Conservation (phyloP, 2,329 filamentous ascomycete genomes). For the Thelonectria rubi region DNA sequence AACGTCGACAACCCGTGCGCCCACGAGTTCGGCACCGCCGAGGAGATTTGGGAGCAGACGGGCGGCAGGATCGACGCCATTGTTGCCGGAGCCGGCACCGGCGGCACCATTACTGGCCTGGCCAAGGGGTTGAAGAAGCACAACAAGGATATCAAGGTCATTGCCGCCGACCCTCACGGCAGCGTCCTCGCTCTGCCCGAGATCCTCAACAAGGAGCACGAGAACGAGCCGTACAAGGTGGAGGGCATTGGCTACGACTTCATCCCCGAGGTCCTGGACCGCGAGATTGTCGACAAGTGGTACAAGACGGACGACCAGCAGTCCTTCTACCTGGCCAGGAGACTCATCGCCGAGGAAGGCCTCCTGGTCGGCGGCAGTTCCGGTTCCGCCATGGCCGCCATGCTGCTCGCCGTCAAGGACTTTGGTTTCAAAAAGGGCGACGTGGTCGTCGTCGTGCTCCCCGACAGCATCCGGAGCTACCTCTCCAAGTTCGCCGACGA, state of each 20-base stretch:
- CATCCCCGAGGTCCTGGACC: slow-evolving; percentile 91
- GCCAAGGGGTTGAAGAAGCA: slow-evolving; percentile 88
- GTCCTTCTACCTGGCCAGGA: slow-evolving; percentile 88
- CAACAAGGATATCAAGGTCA: slow-evolving; percentile 83
- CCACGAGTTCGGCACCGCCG: slow-evolving; percentile 92
- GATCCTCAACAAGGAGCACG: slow-evolving; percentile 78
- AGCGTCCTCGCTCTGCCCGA: slow-evolving; percentile 89
- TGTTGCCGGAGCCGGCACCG: slow-evolving; percentile 92
- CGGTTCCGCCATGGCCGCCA: slow-evolving; percentile 87
- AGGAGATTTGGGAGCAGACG: slow-evolving; percentile 96
- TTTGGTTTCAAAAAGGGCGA: slow-evolving; percentile 82
- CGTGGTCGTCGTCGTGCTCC: slow-evolving; percentile 88
- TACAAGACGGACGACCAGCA: slow-evolving; percentile 97
- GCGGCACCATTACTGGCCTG: slow-evolving; percentile 92
- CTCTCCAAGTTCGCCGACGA: slow-evolving; percentile 98
- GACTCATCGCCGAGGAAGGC: slow-evolving; percentile 93
- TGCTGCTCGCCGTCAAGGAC: slow-evolving; percentile 80
- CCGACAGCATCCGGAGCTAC: slow-evolving; percentile 97
- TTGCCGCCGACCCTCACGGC: slow-evolving; percentile 91
- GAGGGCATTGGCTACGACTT: slow-evolving; percentile 99
- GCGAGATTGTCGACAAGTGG: slow-evolving; percentile 85
- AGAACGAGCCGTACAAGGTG: slow-evolving; percentile 92
- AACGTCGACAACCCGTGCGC: slow-evolving; percentile 92
- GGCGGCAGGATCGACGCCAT: slow-evolving; percentile 82
- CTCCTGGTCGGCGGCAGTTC: slow-evolving; percentile 93